Evolutionary conservation across 495 filamentous ascomycete species (phyloP), one percentile per base, ranked within the genome.

Genomic region (Aspergillus diversus): DNA sequence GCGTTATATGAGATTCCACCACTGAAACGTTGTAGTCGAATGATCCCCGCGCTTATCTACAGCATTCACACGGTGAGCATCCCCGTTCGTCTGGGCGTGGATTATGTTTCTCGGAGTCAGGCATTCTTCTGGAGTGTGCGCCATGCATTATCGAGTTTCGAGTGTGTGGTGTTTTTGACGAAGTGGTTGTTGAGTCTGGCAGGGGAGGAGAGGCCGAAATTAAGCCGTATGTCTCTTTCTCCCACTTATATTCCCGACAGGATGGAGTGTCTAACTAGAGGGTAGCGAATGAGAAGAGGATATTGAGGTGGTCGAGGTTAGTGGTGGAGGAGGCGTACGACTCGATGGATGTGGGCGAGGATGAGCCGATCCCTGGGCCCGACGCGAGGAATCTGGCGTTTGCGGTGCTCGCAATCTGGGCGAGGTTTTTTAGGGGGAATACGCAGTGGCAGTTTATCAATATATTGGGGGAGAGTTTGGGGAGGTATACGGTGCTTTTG

Each of bases 401-500:
- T n/a, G 47, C 43, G 12, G 57, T 60, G 31, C 46, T 60, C 5
- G 15, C 17, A 7, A 60, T 60, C n/a, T 60, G 57, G 57, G 13
- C 57, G 13, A 42, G 57, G 5, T 51, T 60, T 33, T 60, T 60
- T 32, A 33, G 17, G 17, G 15, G 39, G 5, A 60, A 60, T 11
- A 42, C 47, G 13, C 43, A 52, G n/a, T 50, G 57, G 57, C 48
- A 35, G 46, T 60, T 60, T 21, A 52, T 60, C 17, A 51, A 60
- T 34, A 60, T 51, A 13, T 46, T 60, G 4, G 57, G 57, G 4
- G 43, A 60, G 15, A 47, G 46, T 33, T 46, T 60, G 0, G 16
- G 16, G 6, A 27, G 56, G 17, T 58, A 58, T 47, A 43, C 39
- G 4, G 21, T 27, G 21, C 21, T 27, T 27, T 27, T 27, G 21